Percentiles rank a stretch among this genome's conserved stretches.
These are phyloP conservation scores for Oemleria cerasiformis DNA, from an alignment of 306 rosid genomes.

Conservation along the genomic window DNA sequence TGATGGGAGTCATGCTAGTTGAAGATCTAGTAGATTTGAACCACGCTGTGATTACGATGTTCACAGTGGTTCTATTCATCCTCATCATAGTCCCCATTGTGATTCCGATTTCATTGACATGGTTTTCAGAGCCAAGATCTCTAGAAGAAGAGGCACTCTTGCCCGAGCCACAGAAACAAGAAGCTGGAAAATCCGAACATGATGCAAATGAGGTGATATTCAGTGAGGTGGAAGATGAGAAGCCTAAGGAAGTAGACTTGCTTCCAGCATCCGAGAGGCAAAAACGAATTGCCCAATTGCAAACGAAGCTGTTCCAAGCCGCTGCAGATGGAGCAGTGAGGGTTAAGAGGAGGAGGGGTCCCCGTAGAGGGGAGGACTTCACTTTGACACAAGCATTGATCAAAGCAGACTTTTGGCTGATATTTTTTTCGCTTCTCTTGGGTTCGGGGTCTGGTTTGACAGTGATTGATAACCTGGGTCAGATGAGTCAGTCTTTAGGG, in stretches of 20 bases:
- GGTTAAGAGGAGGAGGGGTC: constrained; percentile 79
- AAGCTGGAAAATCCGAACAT: constrained; percentile 34
- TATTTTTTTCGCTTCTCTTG: constrained; percentile 68
- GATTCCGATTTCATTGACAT: constrained; percentile 55
- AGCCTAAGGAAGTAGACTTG: constrained; percentile 45
- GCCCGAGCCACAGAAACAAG: constrained; percentile 36
- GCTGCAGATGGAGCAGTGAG: constrained; percentile 86
- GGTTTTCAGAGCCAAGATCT: constrained; percentile 31
- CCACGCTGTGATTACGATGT: constrained; percentile 39
- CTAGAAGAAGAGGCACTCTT: constrained; percentile 68
- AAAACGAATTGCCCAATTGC: constrained; percentile 57
- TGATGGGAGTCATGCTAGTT: constrained; percentile 87
- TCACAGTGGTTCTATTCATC: constrained; percentile 53
- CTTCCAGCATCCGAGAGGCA: constrained; percentile 62
- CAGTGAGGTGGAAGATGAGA: constrained; percentile 55
- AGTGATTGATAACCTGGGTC: constrained; percentile 86
- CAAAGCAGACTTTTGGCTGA: constrained; percentile 94
- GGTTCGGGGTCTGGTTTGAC: constrained; percentile 96
- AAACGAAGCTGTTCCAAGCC: constrained; percentile 54
- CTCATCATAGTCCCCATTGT: constrained; percentile 57
- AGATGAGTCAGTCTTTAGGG: constrained; percentile 75
- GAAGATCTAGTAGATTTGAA: constrained; percentile 60
- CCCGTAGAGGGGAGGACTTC: constrained; percentile 86
- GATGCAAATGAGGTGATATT: constrained; percentile 50
- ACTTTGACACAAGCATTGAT: constrained; percentile 83